Percentiles rank a stretch among this genome's conserved stretches.
These are phyloP conservation scores for Carex pumila DNA, from an alignment of 176 grass and related monocot genomes.

Conservation along the genomic window DNA sequence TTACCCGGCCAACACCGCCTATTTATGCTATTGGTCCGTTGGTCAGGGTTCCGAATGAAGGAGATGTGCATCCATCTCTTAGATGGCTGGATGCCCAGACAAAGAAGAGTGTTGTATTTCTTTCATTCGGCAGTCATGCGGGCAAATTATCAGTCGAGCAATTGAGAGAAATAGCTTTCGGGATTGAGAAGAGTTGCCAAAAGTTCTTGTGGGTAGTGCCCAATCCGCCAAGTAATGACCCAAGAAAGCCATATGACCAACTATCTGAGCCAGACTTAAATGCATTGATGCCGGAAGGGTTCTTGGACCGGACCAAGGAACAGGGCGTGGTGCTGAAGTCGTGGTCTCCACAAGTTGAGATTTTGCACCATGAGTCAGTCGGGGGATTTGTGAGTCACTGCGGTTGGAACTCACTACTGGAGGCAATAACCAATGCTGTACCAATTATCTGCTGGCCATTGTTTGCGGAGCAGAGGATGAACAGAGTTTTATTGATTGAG, in stretches of 20 bases:
- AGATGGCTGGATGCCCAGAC: slow-evolving; percentile 19
- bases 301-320: slow-evolving; percentile 19
- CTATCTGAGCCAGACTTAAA: not conserved
- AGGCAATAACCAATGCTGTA: slow-evolving; percentile 5
- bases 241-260: not conserved
- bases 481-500: slow-evolving; percentile 10
- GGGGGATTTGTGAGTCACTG: slow-evolving; percentile 26
- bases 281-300: slow-evolving; percentile 15
- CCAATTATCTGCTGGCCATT: slow-evolving; percentile 20
- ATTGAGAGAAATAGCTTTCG: slow-evolving; percentile 17
- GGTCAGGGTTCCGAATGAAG: not conserved
- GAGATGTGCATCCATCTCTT: not conserved
- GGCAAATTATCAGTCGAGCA: slow-evolving; percentile 12
- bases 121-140: slow-evolving; percentile 20
- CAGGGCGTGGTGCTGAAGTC: not conserved
- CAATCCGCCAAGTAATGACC: not conserved
- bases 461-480: slow-evolving; percentile 19
- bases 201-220: slow-evolving; percentile 22
- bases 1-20: slow-evolving; percentile 23
- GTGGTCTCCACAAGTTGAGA: slow-evolving; percentile 27
- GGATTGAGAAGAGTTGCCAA: slow-evolving; percentile 18
- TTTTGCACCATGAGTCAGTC: slow-evolving; percentile 16
- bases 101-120: slow-evolving; percentile 14
- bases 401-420: slow-evolving; percentile 26
- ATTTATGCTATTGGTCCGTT: slow-evolving; percentile 56